Conservation (phyloP, 2,329 filamentous ascomycete genomes). For the Stachybotrys elegans region DNA sequence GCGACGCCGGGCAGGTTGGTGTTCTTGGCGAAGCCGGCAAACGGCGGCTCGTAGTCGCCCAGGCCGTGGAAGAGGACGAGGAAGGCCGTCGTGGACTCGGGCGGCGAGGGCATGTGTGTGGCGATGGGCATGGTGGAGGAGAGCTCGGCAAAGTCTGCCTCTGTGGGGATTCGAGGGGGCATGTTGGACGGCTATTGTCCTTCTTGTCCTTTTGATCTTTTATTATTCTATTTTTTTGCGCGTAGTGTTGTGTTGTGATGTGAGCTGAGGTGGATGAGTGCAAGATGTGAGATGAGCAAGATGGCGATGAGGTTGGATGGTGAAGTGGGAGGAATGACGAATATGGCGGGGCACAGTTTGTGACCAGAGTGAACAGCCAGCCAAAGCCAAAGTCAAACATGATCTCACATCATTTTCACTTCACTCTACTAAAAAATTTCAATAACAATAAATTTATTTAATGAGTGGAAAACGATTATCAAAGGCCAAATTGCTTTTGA, state of each 20-base stretch:
- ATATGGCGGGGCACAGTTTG: too few relatives aligned
- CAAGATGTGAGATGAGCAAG: not conserved
- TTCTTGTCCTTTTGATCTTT: not conserved
- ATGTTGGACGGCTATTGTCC: slow-evolving; percentile 18
- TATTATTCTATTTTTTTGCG: not conserved
- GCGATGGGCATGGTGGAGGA: slow-evolving; percentile 35
- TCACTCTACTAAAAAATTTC: too few relatives aligned
- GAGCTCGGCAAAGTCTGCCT: slow-evolving; percentile 43
- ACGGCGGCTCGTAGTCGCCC: slow-evolving; percentile 68
- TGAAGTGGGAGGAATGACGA: too few relatives aligned
- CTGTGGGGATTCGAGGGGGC: slow-evolving; percentile 45
- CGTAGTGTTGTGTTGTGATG: not conserved
- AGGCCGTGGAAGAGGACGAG: slow-evolving; percentile 81
- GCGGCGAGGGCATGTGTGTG: slow-evolving; percentile 44
- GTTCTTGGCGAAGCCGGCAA: slow-evolving; percentile 62
- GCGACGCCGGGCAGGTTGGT: slow-evolving; percentile 73
- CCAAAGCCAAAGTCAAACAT: too few relatives aligned
- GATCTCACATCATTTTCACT: too few relatives aligned
- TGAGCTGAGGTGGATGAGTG: not conserved
- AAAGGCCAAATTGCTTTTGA: too few relatives aligned
- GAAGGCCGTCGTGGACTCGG: slow-evolving; percentile 65
- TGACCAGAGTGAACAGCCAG: too few relatives aligned
- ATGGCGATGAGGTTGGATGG: too few relatives aligned
- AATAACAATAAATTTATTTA: too few relatives aligned
- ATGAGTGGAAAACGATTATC: too few relatives aligned